Conservation (phyloP, 2,329 filamentous ascomycete species). For the Paecilomyces niveus region DNA sequence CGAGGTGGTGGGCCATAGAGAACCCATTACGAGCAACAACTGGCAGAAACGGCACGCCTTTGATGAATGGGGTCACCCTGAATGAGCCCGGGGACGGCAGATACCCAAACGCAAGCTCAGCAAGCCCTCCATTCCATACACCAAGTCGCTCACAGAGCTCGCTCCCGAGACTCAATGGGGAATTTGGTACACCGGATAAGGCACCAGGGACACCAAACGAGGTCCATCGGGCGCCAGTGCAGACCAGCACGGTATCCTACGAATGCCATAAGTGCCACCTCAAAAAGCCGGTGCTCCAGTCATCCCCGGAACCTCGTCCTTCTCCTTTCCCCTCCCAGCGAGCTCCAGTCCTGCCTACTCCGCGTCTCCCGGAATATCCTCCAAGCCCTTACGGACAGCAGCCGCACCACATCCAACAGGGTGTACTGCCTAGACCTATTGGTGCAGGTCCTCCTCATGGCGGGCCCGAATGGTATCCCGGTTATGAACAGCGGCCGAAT, state of each 20-base stretch:
- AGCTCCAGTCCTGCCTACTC: conserved; percentile 24
- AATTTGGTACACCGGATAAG: conserved; percentile 13
- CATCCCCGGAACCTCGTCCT: conserved; percentile 26
- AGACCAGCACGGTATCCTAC: conserved; percentile 38
- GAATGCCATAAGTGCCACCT: conserved; percentile 69
- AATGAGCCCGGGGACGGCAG: conserved; percentile 9
- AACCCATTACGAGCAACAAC: conserved; percentile 45
- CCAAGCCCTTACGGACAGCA: too few relatives aligned
- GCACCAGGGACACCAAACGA: neutral
- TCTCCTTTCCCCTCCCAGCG: conserved; percentile 28
- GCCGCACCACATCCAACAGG: conserved; percentile 16
- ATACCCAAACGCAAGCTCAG: conserved; percentile 9
- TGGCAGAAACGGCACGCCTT: conserved; percentile 39
- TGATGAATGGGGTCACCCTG: conserved; percentile 26
- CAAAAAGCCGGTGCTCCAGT: conserved; percentile 32
- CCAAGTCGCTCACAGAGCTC: conserved; percentile 18
- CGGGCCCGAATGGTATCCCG: conserved; percentile 24
- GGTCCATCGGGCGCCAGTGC: neutral
- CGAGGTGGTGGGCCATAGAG: conserved; percentile 56
- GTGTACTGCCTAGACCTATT: conserved; percentile 21
- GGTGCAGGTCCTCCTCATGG: conserved; percentile 20
- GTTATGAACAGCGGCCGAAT: conserved; percentile 28
- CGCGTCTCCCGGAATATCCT: conserved; percentile 24
- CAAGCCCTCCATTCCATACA: conserved; percentile 19
- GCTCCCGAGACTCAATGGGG: conserved; percentile 21